Percentiles rank a stretch among this genome's conserved stretches.
Evolutionary conservation across 805 yeast species (phyloP).

Genomic region (Wickerhamomyces xylosicus): DNA sequence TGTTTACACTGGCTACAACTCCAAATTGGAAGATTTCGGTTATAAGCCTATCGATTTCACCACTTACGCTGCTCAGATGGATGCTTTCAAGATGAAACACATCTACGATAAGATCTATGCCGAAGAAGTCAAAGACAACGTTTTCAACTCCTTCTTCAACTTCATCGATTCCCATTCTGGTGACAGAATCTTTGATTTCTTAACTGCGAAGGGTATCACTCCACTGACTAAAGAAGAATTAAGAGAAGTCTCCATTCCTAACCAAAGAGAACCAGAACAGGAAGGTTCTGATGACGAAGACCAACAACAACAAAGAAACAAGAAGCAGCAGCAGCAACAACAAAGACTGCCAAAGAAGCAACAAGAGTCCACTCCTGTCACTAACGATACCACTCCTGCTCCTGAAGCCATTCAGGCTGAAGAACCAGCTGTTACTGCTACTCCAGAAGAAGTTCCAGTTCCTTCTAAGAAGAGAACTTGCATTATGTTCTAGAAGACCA

Average conservation of each 20-base stretch:
- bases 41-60: slow-evolving; percentile 66
- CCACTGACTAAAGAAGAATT: slow-evolving; percentile 6
- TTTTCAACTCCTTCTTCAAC: slow-evolving; percentile 82
- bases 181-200: slow-evolving; percentile 34
- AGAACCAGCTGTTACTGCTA: neutral
- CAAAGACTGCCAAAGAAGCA: neutral
- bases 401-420: slow-evolving; percentile 3
- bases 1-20: slow-evolving; percentile 79
- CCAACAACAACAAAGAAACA: slow-evolving; percentile 15
- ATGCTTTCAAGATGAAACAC: slow-evolving; percentile 74
- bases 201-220: slow-evolving; percentile 32
- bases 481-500: too few relatives aligned
- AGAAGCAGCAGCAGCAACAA: slow-evolving; percentile 3
- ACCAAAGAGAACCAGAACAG: slow-evolving; percentile 4
- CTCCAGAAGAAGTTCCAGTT: slow-evolving; percentile 1
- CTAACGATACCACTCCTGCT: neutral
- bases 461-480: slow-evolving; percentile 5
- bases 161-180: slow-evolving; percentile 78
- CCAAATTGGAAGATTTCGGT: slow-evolving; percentile 61
- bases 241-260: slow-evolving; percentile 1
- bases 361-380: neutral
- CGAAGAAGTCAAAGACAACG: slow-evolving; percentile 82
- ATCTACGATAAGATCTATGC: slow-evolving; percentile 89
- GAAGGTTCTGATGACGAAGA: slow-evolving; percentile 1
- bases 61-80: slow-evolving; percentile 59